phyloP scores from a whole-genome alignment of 495 filamentous ascomycete species.

The Thermochaetoides thermophila region DNA sequence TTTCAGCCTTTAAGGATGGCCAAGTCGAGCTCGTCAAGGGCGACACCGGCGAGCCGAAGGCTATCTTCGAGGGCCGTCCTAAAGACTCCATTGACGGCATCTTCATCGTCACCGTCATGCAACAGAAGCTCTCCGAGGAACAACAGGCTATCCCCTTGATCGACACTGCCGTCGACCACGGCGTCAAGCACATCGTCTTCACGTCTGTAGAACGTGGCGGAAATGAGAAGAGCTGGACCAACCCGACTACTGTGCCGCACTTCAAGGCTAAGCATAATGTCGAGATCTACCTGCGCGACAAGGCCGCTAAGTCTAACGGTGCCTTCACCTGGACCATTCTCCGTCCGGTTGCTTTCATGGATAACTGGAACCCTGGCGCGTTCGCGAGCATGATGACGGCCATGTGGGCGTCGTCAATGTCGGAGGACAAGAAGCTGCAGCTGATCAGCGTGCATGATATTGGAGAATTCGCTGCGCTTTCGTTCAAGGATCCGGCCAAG shows the following conservation, averaged over 20 bases:
- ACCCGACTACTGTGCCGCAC: conserved; percentile 49
- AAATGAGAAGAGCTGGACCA: conserved; percentile 33
- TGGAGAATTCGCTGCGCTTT: conserved; percentile 46
- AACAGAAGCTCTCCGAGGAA: conserved; percentile 40
- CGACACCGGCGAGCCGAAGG: conserved; percentile 37
- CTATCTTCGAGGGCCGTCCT: conserved; percentile 32
- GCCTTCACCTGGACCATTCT: conserved; percentile 46
- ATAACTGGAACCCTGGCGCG: conserved; percentile 45
- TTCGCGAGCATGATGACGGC: conserved; percentile 45
- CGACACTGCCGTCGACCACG: conserved; percentile 40
- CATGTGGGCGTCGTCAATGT: conserved; percentile 33
- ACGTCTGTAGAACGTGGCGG: conserved; percentile 56
- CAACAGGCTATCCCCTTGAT: conserved; percentile 48
- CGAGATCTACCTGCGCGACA: conserved; percentile 42
- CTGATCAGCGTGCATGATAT: conserved; percentile 46
- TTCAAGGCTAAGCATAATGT: conserved; percentile 53
- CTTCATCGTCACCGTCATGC: conserved; percentile 30
- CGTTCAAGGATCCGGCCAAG: conserved; percentile 28
- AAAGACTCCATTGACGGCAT: conserved; percentile 28
- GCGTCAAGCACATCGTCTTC: conserved; percentile 55
- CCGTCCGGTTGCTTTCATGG: conserved; percentile 54
- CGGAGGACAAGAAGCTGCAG: conserved; percentile 39
- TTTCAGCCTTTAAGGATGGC: conserved; percentile 29
- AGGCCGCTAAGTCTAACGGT: conserved; percentile 12
- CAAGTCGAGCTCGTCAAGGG: conserved; percentile 43